Conservation (phyloP, 2,329 filamentous ascomycete species). For the Scedosporium apiospermum region DNA sequence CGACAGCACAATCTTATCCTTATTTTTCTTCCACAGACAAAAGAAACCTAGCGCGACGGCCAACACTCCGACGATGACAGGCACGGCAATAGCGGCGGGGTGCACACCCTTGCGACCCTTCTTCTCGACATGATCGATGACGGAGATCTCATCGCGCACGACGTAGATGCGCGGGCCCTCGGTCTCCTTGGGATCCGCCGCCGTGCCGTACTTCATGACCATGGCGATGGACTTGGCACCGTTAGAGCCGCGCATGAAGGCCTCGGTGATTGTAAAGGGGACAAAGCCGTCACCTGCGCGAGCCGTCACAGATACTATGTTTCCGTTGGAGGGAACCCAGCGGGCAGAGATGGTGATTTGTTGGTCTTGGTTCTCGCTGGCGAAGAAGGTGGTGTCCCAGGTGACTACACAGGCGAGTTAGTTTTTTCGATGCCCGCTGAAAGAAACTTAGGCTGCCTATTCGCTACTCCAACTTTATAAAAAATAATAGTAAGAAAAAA, state of each 20-base stretch:
- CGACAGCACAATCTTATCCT: conserved; percentile 13
- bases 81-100: conserved; percentile 15
- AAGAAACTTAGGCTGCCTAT: neutral
- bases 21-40: conserved; percentile 16
- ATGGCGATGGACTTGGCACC: conserved; percentile 1
- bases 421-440: neutral
- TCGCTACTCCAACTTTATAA: neutral
- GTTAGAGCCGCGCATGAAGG: conserved; percentile 7
- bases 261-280: conserved; percentile 13
- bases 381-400: conserved; percentile 20
- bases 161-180: neutral
- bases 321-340: conserved; percentile 6
- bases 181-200: neutral
- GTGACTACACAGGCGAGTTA: conserved; percentile 17
- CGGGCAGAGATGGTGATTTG: conserved; percentile 13
- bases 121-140: neutral
- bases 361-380: conserved; percentile 9
- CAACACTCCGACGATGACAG: conserved; percentile 16
- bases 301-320: conserved; percentile 11
- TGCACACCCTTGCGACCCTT: neutral
- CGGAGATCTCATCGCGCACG: conserved; percentile 1
- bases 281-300: conserved; percentile 19
- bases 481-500: neutral
- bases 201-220: conserved; percentile 4
- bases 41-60: conserved; percentile 14